These are phyloP conservation scores for Geosmithia morbida DNA, from an alignment of 2,329 filamentous ascomycete species.

Conservation along the genomic window DNA sequence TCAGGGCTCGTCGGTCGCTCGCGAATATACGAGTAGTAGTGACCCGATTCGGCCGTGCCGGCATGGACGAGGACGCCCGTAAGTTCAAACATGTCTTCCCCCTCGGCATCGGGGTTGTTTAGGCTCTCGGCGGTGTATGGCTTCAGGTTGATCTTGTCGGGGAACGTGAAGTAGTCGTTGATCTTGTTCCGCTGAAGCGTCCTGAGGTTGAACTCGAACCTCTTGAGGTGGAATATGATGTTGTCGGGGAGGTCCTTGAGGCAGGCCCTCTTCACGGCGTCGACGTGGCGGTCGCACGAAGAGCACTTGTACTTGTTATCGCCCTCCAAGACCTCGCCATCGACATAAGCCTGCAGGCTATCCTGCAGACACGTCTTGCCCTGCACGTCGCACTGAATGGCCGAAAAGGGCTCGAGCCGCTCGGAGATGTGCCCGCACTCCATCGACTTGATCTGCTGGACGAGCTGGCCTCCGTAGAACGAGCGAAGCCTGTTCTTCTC, in stretches of 20 bases:
- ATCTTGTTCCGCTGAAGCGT: slow-evolving; percentile 79
- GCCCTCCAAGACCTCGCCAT: slow-evolving; percentile 92
- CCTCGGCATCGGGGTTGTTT: slow-evolving; percentile 39
- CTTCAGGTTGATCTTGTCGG: slow-evolving; percentile 67
- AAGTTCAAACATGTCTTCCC: slow-evolving; percentile 74
- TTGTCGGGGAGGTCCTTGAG: slow-evolving; percentile 88
- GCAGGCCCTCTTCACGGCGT: slow-evolving; percentile 85
- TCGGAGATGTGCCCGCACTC: slow-evolving; percentile 93
- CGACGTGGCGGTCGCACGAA: slow-evolving; percentile 73
- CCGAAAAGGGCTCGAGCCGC: slow-evolving; percentile 77
- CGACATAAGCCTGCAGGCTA: slow-evolving; percentile 87
- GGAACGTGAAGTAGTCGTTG: slow-evolving; percentile 89
- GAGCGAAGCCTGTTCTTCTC: slow-evolving; percentile 61
- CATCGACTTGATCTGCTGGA: slow-evolving; percentile 91
- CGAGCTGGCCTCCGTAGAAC: slow-evolving; percentile 82
- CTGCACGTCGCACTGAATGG: slow-evolving; percentile 92
- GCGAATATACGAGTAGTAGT: slow-evolving; percentile 93
- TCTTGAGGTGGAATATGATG: slow-evolving; percentile 86
- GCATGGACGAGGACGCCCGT: slow-evolving; percentile 92
- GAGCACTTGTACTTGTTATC: slow-evolving; percentile 98
- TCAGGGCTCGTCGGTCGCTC: slow-evolving; percentile 48
- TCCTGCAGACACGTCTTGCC: slow-evolving; percentile 74
- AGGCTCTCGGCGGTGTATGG: slow-evolving; percentile 83
- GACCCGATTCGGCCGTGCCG: slow-evolving; percentile 83
- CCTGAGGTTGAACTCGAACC: slow-evolving; percentile 68